Base-by-base conservation (phyloP, 2,329 filamentous ascomycete species). In the Trichoderma sp. region DNA sequence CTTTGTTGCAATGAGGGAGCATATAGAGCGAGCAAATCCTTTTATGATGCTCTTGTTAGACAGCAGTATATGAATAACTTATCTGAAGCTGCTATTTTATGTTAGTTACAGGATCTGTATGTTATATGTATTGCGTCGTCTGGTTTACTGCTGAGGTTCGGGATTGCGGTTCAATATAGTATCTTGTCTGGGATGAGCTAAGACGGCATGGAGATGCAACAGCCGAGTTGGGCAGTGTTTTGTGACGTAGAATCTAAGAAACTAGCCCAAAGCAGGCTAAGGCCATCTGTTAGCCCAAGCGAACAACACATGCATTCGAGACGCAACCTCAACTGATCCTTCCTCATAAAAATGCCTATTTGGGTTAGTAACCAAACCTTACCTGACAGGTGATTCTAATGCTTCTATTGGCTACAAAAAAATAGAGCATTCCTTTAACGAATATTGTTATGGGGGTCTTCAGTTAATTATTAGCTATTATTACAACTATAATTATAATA, bases 1-100 rank as follows among this genome's bases (percentile, higher is more conserved):
- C 48, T 39, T 22, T 29, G 17, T 54, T 32, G 6, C 52, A 53
- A 27, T n/a, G 42, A 25, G 35, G 48, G 53, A 45, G 60, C 50
- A 34, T 64, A 64, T 54, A 64, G 34, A 64, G 60, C 60, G 60
- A 64, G 60, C 60, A 54, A 64, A 27, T 54, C 17, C 48, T 42
- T 64, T 63, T 37, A 13, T n/a, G 45, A 52, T 13, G 34, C 48
- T 54, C 48, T 54, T 54, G 35, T 64, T 50, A 61, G 58, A 52
- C 32, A 61, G 27, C 42, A 61, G 29, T 63, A 27, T 39, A 63
- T 39, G 59, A 37, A 52, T 52, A 52, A 22, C 19, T 37, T 63
- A 22, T 50, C 37, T 37, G 32, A 50, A 63, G 32, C 42, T 53
- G 45, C 34, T 39, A 39, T 15, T 52, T 50, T 13, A 19, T 3